Evolutionary conservation across 306 rosid genomes (phyloP), one percentile per base, ranked within the genome.

Genomic region (Malus fusca): DNA sequence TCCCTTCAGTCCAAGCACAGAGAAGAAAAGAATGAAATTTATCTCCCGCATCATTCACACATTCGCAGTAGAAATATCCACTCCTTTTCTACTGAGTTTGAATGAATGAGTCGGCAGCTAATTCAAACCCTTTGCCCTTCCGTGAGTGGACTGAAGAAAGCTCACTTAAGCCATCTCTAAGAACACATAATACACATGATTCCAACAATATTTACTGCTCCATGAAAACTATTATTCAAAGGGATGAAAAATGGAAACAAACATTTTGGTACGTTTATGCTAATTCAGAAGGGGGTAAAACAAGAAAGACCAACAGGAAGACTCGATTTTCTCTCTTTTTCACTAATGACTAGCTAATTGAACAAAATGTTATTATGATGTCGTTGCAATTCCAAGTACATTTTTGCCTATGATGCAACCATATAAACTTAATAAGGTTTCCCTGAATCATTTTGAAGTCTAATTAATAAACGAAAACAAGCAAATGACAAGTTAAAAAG

Each of bases 1-100:
- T 92, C 97, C 97, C 97, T 92, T 92, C 97, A 92, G 97, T 92
- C 97, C 97, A 92, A 92, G 97, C 91, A 92, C 3, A 85, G 93
- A 87, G 51, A 82, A 82, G 88, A 84, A 84, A 80, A 85, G 87
- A 80, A 83, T 77, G 91, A 90, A 87, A 51, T 74, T 89, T 80
- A 88, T 55, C 97, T 92, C 96, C 96, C 78, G 89, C 90, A 82
- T 92, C 97, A 92, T 92, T 92, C 97, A 92, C 90, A 85, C 97
- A 92, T 85, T 82, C 97, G 75, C 87, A 78, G 88, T 88, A 88
- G 91, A 71, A 66, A 66, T 40, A 64, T 59, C 42, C 10, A 40
- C 31, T 13, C 76, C 18, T 26, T n/a, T 61, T 84, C 96, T 90
- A 92, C 81, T 44, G 96, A 75, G 90, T 92, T 92, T 90, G 97